A percentile compares a stretch with the other conserved stretches of the same genome.
Conservation (phyloP, 164 flowering plant species). For the Vitis amurensis region DNA sequence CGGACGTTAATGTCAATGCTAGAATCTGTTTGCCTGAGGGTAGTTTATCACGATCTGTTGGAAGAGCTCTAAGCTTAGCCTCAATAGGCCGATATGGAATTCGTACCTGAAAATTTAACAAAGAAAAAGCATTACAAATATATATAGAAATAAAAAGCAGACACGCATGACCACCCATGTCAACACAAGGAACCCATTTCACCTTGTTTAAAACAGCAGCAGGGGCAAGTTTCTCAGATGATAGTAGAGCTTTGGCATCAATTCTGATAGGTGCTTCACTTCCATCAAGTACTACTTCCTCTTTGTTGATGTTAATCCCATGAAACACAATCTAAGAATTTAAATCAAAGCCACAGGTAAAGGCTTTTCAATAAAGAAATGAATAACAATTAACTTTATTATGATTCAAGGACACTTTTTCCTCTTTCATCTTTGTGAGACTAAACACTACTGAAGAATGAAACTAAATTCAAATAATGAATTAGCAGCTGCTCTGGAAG, state of each 20-base stretch:
- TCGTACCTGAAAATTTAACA: slow-evolving; percentile 54
- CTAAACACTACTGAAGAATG: neutral
- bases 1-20: slow-evolving; percentile 75
- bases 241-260: slow-evolving; percentile 65
- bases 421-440: neutral
- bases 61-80: slow-evolving; percentile 60
- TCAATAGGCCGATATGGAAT: slow-evolving; percentile 77
- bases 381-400: neutral
- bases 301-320: slow-evolving; percentile 70
- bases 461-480: neutral
- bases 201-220: slow-evolving; percentile 83
- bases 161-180: neutral
- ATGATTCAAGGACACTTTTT: neutral
- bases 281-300: slow-evolving; percentile 80
- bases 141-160: neutral
- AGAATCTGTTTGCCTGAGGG: slow-evolving; percentile 90
- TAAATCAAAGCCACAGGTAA: slow-evolving; percentile 1
- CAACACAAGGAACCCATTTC: neutral
- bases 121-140: neutral
- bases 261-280: slow-evolving; percentile 90
- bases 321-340: slow-evolving; percentile 70
- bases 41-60: slow-evolving; percentile 73
- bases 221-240: slow-evolving; percentile 82
- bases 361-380: neutral
- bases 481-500: neutral